Evolutionary conservation across 2,329 filamentous ascomycete genomes (phyloP), one percentile per base, ranked within the genome.

Genomic region (Dryadomyces quercivorus): DNA sequence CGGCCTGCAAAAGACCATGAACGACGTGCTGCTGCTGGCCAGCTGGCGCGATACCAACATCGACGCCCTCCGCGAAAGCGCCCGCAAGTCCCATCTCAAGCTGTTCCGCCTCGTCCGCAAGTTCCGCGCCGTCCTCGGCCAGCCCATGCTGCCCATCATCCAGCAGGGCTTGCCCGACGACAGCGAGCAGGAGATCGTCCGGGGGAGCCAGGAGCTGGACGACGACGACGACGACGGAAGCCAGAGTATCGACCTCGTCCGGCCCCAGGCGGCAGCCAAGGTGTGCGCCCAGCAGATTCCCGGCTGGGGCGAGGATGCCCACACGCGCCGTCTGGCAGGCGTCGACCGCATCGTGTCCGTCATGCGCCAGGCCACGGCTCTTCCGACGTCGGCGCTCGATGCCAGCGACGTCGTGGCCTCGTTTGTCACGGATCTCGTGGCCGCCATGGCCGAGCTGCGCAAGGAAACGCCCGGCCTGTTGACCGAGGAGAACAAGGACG

Each of bases 11-110:
- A 95, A 90, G 69, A 83, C 89, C 55, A 88, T 97, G 77, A 92
- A 86, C 65, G 88, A 97, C 61, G 84, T 96, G n/a, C 78, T 98
- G 16, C 81, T 95, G 52, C 74, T 98, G 62, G 90, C 91, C 8
- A 96, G 90, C 67, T 98, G 94, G 94, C 96, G 95, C 67, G 93
- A 98, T 62, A 95, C 88, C 21, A 98, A 97, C 63, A 94, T 98
- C 58, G 85, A 85, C 50, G 88, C 89, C 1, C 73, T 98, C 16
- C 81, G 85, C 60, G 90, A 96, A 64, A 97, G 92, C 67, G 90
- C 93, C 1, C 85, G 86, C 62, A 85, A 85, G 57, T 96, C 91
- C 20, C 93, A 98, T 65, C 82, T 86, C 63, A 96, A 95, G 68
- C 78, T 98, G 2, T 95, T 95, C 72, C 88, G 88, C 61, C 75